Base-by-base conservation (phyloP, 805 yeast genomes). In the Starmera dryadoides region DNA sequence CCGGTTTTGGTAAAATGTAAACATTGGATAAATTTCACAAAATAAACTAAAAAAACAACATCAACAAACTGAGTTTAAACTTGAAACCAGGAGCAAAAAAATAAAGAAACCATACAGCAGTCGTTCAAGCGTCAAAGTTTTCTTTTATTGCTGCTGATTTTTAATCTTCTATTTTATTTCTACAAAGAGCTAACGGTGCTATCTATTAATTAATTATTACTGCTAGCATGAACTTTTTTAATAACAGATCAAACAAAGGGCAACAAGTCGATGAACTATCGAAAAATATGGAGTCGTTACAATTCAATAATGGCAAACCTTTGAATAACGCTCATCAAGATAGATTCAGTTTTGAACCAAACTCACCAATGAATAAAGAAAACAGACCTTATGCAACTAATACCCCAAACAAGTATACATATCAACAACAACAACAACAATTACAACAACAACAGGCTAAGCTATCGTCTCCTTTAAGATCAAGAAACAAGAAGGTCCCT, bases 331-430 rank as follows among this genome's bases (percentile, higher is more conserved):
- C 18, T 31, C 33, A 17, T 33, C 32, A 36, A n/a, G 58, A 52
- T 31, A 50, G 41, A 34, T 55, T 55, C 43, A 49, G 50, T 21
- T 55, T 55, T 20, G 59, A 55, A 39, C 50, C 56, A 12, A 44
- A 72, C 49, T 69, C 71, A 4, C 55, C 53, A 11, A 56, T 57
- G 44, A 71, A 66, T 50, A 67, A 68, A 42, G 71, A 68, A 45
- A 66, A 66, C 46, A 58, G 61, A 5, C 66, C 71, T 3, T 7
- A 35, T 46, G 15, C 56, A 6, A 6, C 16, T 6, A 28, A 28
- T 11, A 28, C 30, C n/a, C 30, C n/a, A 28, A 11, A 6, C n/a
- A 28, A 28, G 30, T 8, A 28, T 16, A n/a, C 30, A n/a, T 16
- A n/a, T 4, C 30, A 28, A 15, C 30, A 28, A 15, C 30, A 28